These are phyloP conservation scores for Backusella psychrophila DNA, from an alignment of 192 early-diverging fungal species.

Conservation along the genomic window DNA sequence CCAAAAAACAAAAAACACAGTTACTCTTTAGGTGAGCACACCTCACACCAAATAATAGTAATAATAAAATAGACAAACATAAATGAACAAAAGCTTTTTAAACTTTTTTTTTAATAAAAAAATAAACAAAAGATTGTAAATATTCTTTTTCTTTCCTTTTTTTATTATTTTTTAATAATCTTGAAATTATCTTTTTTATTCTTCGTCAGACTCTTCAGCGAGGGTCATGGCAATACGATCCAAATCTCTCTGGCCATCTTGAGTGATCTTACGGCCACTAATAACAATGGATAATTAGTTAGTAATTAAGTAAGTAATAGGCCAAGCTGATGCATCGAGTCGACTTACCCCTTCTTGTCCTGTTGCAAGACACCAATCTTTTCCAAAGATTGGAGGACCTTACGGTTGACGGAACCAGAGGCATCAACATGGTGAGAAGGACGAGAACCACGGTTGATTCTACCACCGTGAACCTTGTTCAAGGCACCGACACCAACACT, in stretches of 20 bases:
- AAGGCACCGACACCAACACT: slow-evolving; percentile 94
- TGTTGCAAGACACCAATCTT: slow-evolving; percentile 97
- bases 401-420: slow-evolving; percentile 92
- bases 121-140: neutral
- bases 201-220: slow-evolving; percentile 23
- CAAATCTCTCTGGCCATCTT: slow-evolving; percentile 97
- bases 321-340: slow-evolving; percentile 14
- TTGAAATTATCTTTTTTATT: slow-evolving; percentile 5
- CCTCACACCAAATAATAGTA: neutral
- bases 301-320: neutral
- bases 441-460: slow-evolving; percentile 88
- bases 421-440: slow-evolving; percentile 87
- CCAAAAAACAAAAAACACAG: slow-evolving; percentile 40
- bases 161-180: neutral
- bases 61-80: neutral
- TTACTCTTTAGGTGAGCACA: slow-evolving; percentile 89
- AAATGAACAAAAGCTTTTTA: neutral
- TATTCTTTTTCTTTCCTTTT: neutral
- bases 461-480: slow-evolving; percentile 91
- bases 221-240: slow-evolving; percentile 86
- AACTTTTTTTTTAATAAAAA: slow-evolving; percentile 16
- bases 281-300: neutral
- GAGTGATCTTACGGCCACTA: slow-evolving; percentile 94
- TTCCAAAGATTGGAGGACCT: slow-evolving; percentile 97
- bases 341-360: slow-evolving; percentile 74